Base-by-base conservation (phyloP, 257 asterid genomes). In the Capsicum chinense region DNA sequence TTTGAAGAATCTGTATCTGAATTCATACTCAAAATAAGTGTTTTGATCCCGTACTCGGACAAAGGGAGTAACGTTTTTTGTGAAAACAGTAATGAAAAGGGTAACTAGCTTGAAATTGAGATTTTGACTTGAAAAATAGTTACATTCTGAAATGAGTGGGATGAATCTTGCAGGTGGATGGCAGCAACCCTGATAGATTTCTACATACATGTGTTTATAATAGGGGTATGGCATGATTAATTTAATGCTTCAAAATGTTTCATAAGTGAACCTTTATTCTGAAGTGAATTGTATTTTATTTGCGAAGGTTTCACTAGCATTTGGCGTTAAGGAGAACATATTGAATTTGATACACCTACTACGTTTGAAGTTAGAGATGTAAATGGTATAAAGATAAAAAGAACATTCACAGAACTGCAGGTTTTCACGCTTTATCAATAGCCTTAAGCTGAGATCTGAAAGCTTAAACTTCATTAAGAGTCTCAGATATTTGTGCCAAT, bases 121-220 rank as follows among this genome's bases (percentile, higher is more conserved):
- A 48, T n/a, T 47, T 73, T 73, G 80, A 48, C 62, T 48, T 74
- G 12, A 50, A 50, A 76, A 21, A 19, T 5, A 52, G 62, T 52
- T 76, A 76, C 26, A 52, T 52, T 21, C 21, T 21, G 9, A 76
- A 17, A 35, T 83, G 67, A 35, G 37, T 83, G 84, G 78, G 0
- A 48, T 50, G 79, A 19, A 66, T 83, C 47, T 85, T 89, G 50
- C 92, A 94, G 98, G 91, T 94, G 98, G 98, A 93, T 93, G 97
- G 86, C 89, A 74, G 94, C 94, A 54, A 90, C 97, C 52, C 84
- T 93, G 83, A 70, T 94, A 79, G 98, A 93, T 90, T 91, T 93
- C 89, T 94, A 90, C 47, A 90, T 94, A 88, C 90, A 87, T 82
- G 42, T 88, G 48, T 79, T 94, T 14, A 91, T 86, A 48, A 88